Evolutionary conservation across 306 rosid genomes (phyloP).

Genomic region (Cucurbita argyrosperma): DNA sequence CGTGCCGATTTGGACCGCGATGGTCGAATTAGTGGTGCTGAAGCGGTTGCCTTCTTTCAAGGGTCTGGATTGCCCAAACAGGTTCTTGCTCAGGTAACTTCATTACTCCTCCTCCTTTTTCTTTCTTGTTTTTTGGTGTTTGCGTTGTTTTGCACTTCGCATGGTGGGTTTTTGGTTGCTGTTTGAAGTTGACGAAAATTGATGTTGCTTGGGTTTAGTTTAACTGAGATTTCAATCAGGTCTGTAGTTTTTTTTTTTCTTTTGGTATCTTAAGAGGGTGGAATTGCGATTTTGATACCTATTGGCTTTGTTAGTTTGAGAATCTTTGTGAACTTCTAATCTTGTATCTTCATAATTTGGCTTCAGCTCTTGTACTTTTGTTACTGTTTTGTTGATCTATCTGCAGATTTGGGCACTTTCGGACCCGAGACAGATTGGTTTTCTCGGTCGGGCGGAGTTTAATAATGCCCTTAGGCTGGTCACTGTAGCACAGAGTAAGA

Average conservation of each 20-base stretch:
- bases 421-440: conserved; percentile 62
- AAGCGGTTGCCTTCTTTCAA: conserved; percentile 89
- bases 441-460: conserved; percentile 78
- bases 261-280: background rate
- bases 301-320: background rate
- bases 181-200: background rate
- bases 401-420: conserved; percentile 86
- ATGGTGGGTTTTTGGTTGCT: background rate
- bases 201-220: background rate
- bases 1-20: conserved; percentile 97
- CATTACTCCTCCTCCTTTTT: background rate
- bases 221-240: background rate
- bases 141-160: background rate
- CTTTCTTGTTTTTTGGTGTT: background rate
- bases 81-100: conserved; percentile 77
- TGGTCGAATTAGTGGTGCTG: conserved; percentile 86
- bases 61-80: conserved; percentile 79
- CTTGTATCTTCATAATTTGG: background rate
- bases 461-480: conserved; percentile 96
- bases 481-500: conserved; percentile 91
- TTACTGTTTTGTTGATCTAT: conserved; percentile 8
- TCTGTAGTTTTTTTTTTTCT: background rate
- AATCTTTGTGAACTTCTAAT: background rate
- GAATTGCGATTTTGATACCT: background rate
- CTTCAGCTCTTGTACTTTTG: background rate